Evolutionary conservation across 2,329 filamentous ascomycete genomes (phyloP).

Genomic region (Pseudogymnoascus sp.): DNA sequence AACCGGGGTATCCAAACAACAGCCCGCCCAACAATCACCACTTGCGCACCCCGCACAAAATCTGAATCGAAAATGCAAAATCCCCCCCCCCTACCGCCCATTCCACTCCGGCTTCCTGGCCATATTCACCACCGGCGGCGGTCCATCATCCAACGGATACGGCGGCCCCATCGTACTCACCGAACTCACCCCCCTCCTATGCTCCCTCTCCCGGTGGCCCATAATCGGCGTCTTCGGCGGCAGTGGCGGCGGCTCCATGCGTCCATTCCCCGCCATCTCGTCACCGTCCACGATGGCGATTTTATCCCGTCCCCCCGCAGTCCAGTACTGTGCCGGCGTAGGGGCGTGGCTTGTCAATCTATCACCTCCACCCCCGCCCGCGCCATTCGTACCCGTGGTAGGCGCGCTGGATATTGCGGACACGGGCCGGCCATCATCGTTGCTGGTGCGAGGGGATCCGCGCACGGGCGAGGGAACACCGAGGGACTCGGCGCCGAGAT

Average conservation of each 20-base stretch:
- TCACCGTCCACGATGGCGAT: constrained; percentile 56
- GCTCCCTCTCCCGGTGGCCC: constrained; percentile 22
- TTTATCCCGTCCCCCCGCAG: constrained; percentile 55
- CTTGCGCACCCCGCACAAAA: too few relatives aligned
- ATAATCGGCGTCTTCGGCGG: constrained; percentile 68
- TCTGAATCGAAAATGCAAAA: neutral
- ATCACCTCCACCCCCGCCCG: constrained; percentile 26
- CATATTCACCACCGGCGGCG: constrained; percentile 78
- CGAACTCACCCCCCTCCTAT: neutral
- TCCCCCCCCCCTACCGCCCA: neutral
- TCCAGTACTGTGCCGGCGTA: constrained; percentile 50
- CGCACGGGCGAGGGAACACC: constrained; percentile 19
- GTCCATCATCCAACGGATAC: constrained; percentile 73
- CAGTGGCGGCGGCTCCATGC: constrained; percentile 57
- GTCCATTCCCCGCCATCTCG: constrained; percentile 30
- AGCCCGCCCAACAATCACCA: neutral
- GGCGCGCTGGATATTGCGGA: constrained; percentile 1
- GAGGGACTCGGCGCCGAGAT: constrained; percentile 24
- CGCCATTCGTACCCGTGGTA: neutral
- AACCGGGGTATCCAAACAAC: neutral
- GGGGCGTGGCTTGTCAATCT: constrained; percentile 49
- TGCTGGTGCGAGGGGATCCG: constrained; percentile 39
- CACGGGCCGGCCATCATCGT: constrained; percentile 18
- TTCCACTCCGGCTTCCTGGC: constrained; percentile 59
- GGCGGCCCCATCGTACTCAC: constrained; percentile 43